Evolutionary conservation across 75 land plant genomes (phyloP).

Genomic region (Pinus taeda): DNA sequence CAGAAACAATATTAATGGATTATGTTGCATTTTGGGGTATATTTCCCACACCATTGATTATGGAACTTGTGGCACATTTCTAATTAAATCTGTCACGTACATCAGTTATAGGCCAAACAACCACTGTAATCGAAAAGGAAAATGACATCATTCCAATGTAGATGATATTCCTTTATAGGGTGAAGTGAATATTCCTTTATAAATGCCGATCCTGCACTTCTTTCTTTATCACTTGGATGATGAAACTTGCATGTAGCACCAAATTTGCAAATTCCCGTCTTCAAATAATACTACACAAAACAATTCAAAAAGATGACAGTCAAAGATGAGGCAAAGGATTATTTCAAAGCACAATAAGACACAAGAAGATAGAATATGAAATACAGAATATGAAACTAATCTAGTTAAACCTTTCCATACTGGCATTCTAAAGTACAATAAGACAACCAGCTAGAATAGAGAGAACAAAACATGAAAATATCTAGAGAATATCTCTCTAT

Average conservation of each 20-base stretch:
- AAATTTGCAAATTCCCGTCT: slow-evolving; percentile 89
- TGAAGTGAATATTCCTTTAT: slow-evolving; percentile 83
- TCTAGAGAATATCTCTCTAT: no score
- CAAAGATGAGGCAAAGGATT: background rate
- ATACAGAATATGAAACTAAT: background rate
- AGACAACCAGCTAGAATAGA: background rate
- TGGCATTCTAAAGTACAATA: background rate
- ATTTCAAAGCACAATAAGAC: background rate
- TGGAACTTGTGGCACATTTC: background rate
- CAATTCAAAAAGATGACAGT: background rate
- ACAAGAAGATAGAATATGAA: background rate
- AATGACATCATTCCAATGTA: background rate
- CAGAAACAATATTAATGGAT: background rate
- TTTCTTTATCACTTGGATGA: slow-evolving; percentile 78
- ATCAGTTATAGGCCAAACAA: background rate
- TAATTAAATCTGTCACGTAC: background rate
- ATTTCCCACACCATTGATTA: slow-evolving; percentile 6
- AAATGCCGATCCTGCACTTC: slow-evolving; percentile 54
- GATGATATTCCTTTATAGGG: slow-evolving; percentile 42
- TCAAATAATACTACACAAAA: slow-evolving; percentile 67
- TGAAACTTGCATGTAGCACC: slow-evolving; percentile 83
- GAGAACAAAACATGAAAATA: background rate
- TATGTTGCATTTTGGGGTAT: background rate
- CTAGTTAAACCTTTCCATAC: no score
- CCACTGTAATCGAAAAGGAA: background rate